A percentile compares a stretch with the other conserved stretches of the same genome.
phyloP scores from a whole-genome alignment of 306 rosid species.

The Comarum palustre region DNA sequence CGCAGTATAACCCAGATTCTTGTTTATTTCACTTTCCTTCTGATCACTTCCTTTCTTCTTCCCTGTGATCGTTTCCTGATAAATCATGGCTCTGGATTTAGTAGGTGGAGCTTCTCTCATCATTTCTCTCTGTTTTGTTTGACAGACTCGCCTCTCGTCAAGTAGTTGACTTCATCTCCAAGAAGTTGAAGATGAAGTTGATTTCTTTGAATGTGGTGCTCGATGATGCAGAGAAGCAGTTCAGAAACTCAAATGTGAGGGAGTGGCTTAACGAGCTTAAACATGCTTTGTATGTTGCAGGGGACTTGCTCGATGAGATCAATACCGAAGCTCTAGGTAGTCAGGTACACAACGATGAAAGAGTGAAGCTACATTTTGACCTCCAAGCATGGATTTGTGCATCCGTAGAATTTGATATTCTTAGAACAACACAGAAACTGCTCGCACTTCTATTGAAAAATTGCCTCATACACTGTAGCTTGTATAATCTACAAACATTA shows the following conservation, averaged over 20 bases:
- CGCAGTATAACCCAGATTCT: not conserved
- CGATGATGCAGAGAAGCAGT: slow-evolving; percentile 1
- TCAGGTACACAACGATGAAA: not conserved
- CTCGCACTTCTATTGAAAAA: slow-evolving; percentile 6
- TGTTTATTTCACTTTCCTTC: not conserved
- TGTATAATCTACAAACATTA: slow-evolving; percentile 26
- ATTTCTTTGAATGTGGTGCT: not conserved
- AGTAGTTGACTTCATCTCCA: slow-evolving; percentile 4
- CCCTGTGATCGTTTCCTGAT: not conserved
- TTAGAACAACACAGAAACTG: slow-evolving; percentile 1
- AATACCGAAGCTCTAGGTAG: not conserved
- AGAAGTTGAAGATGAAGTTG: slow-evolving; percentile 1
- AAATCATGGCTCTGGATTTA: not conserved
- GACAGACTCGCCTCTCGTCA: not conserved
- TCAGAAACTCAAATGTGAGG: slow-evolving; percentile 21
- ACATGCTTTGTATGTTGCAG: slow-evolving; percentile 3
- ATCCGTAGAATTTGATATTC: slow-evolving; percentile 10
- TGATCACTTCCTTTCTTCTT: not conserved
- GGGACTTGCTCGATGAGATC: slow-evolving; percentile 9
- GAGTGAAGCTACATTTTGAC: slow-evolving; percentile 16
- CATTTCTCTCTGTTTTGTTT: not conserved
- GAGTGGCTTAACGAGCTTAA: slow-evolving; percentile 19
- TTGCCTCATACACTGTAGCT: slow-evolving; percentile 4
- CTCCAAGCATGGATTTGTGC: slow-evolving; percentile 18
- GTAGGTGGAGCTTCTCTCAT: slow-evolving; percentile 1